These are phyloP conservation scores for Coemansia sp. DNA, from an alignment of 192 early-diverging fungal genomes.

Conservation along the genomic window DNA sequence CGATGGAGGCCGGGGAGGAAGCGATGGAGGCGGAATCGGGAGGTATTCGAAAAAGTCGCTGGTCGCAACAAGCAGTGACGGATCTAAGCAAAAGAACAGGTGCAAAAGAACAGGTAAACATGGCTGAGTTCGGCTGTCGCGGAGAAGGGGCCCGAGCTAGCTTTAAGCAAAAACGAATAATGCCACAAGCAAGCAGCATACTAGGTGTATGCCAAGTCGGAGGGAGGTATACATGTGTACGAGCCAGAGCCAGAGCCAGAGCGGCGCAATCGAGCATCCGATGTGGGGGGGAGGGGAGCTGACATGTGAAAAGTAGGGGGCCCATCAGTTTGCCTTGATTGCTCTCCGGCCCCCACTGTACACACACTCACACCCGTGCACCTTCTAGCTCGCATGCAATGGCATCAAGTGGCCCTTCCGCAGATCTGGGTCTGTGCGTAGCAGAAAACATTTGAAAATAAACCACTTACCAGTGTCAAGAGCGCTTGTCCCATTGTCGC, in stretches of 20 bases:
- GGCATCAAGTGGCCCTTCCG: too few relatives aligned
- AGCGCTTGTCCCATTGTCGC: slow-evolving; percentile 19
- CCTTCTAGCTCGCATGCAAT: background rate
- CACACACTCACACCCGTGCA: background rate
- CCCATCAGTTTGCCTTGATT: background rate
- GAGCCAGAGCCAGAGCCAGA: too few relatives aligned
- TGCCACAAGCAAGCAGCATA: too few relatives aligned
- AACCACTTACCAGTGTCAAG: slow-evolving; percentile 45
- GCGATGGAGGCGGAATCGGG: slow-evolving; percentile 7
- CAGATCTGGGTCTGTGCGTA: background rate
- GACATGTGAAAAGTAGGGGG: slow-evolving; percentile 19
- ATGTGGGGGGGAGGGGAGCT: background rate
- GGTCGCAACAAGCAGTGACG: slow-evolving; percentile 34
- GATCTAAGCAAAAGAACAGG: slow-evolving; percentile 31
- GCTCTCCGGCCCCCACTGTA: background rate
- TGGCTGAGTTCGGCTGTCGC: too few relatives aligned
- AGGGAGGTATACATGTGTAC: too few relatives aligned
- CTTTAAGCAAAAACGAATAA: too few relatives aligned
- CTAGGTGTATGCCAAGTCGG: too few relatives aligned
- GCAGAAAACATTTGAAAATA: background rate
- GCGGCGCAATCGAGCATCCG: background rate
- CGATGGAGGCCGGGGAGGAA: slow-evolving; percentile 48
- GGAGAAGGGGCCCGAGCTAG: background rate
- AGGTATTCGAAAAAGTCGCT: slow-evolving; percentile 48
- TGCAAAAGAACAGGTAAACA: background rate